Base-by-base conservation (phyloP, 345 rosid species). In the Ceriops zippeliana region DNA sequence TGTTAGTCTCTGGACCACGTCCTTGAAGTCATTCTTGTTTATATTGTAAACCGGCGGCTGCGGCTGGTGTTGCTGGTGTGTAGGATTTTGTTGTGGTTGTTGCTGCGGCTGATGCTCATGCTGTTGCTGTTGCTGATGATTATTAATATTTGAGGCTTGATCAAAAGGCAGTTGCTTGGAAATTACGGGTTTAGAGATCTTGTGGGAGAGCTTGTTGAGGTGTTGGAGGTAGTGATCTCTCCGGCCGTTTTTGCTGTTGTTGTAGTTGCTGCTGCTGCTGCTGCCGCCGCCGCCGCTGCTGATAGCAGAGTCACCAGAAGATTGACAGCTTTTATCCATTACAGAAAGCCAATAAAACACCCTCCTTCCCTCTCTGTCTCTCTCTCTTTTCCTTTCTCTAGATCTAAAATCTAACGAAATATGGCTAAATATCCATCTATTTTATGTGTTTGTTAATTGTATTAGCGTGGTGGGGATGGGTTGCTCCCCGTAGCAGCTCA, bases 31-130 rank as follows among this genome's bases (percentile, higher is more conserved):
- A 74, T 74, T 89, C 76, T 92, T 95, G 81, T 89, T 92, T 81
- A 95, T 95, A 70, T 92, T 95, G 79, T 92, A 95, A 24, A 95
- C 98, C 5, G 99, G 99, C 1, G 99, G 96, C 68, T 89, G 90
- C 42, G 85, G 85, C 73, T 81, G 72, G 35, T 53, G 73, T 22
- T 7, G 63, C 28, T 81, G 87, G 27, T 63, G 81, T 72, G 65
- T 69, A 69, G 75, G 7, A 65, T 52, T 61, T n/a, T 15, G 47
- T 24, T 54, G 85, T 0, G 75, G 73, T 5, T 70, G 75, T 42
- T 68, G 78, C 47, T 61, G 63, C 5, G 20, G 54, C 27, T 20
- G 60, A 0, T 30, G 21, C 7, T n/a, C 46, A 32, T 34, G 37
- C 9, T 0, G 37, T 34, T 9, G 69, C 47, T 11, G 47, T 11